A percentile compares a stretch with the other conserved stretches of the same genome.
These are phyloP conservation scores for Corylus avellana DNA, from an alignment of 306 rosid species.

Conservation along the genomic window DNA sequence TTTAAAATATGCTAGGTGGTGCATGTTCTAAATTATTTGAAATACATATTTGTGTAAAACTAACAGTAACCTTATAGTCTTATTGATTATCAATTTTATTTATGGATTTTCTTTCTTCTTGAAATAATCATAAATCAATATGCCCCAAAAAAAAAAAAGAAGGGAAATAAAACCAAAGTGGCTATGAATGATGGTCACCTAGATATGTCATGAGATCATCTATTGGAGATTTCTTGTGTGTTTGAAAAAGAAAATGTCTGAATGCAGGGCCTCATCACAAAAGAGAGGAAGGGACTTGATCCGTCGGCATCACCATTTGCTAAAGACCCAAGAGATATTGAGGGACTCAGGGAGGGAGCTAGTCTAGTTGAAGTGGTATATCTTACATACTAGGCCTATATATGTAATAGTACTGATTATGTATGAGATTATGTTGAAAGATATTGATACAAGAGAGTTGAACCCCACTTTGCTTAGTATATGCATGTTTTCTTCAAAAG, in stretches of 20 bases:
- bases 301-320: conserved; percentile 94
- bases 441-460: conserved; percentile 15
- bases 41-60: neutral
- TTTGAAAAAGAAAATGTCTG: conserved; percentile 23
- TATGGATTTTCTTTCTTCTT: neutral
- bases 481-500: conserved; percentile 13
- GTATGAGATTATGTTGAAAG: neutral
- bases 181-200: neutral
- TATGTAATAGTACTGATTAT: neutral
- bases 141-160: neutral
- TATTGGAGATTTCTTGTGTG: conserved; percentile 4
- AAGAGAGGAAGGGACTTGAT: conserved; percentile 74
- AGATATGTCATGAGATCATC: conserved; percentile 11
- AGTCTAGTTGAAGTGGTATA: conserved; percentile 91
- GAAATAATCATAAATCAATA: neutral
- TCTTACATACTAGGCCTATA: conserved; percentile 26
- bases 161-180: conserved; percentile 12
- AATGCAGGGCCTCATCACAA: conserved; percentile 91
- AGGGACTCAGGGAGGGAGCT: conserved; percentile 90
- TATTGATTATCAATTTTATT: neutral
- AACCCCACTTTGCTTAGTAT: conserved; percentile 15
- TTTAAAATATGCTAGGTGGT: conserved; percentile 7
- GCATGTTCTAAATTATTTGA: neutral
- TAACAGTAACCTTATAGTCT: neutral
- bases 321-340: conserved; percentile 62